Evolutionary conservation across 2,329 filamentous ascomycete genomes (phyloP).

Genomic region (Ophiocordyceps camponoti-saundersi): DNA sequence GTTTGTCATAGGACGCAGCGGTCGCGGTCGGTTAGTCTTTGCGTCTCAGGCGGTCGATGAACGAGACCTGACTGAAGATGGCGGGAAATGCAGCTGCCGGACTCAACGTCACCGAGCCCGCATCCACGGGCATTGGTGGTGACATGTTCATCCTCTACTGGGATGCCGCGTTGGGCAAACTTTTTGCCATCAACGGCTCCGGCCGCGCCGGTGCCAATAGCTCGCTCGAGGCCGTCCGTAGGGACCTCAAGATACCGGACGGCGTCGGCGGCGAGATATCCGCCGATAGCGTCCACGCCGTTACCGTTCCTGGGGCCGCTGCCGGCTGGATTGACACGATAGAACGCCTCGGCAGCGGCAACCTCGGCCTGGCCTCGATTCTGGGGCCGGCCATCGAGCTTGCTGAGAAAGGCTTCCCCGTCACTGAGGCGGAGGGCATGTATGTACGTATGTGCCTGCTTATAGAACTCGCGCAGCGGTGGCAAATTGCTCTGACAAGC

Average conservation of each 20-base stretch:
- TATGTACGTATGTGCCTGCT: constrained; percentile 37
- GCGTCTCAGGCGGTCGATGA: background rate
- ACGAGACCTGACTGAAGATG: background rate
- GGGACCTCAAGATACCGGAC: constrained; percentile 47
- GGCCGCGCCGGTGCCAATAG: constrained; percentile 60
- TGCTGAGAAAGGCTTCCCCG: constrained; percentile 77
- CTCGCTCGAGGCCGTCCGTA: constrained; percentile 53
- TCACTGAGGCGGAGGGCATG: constrained; percentile 59
- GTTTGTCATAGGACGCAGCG: constrained; percentile 61
- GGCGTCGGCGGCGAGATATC: constrained; percentile 47
- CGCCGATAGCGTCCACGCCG: constrained; percentile 58
- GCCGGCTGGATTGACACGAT: constrained; percentile 89
- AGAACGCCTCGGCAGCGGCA: constrained; percentile 78
- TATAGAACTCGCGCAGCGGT: background rate
- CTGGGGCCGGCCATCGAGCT: constrained; percentile 69
- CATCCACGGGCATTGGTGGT: constrained; percentile 85
- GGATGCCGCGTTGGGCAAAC: constrained; percentile 63
- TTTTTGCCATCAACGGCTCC: constrained; percentile 81
- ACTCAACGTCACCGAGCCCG: constrained; percentile 84
- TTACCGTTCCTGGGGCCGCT: constrained; percentile 77
- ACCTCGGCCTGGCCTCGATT: constrained; percentile 58
- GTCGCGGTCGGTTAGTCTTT: constrained; percentile 57
- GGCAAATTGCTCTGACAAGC: background rate
- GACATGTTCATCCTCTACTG: constrained; percentile 96
- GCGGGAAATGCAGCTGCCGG: constrained; percentile 47